Evolutionary conservation across 768 basidiomycete genomes (phyloP).

Genomic region (Phylloporus rhodoxanthus): DNA sequence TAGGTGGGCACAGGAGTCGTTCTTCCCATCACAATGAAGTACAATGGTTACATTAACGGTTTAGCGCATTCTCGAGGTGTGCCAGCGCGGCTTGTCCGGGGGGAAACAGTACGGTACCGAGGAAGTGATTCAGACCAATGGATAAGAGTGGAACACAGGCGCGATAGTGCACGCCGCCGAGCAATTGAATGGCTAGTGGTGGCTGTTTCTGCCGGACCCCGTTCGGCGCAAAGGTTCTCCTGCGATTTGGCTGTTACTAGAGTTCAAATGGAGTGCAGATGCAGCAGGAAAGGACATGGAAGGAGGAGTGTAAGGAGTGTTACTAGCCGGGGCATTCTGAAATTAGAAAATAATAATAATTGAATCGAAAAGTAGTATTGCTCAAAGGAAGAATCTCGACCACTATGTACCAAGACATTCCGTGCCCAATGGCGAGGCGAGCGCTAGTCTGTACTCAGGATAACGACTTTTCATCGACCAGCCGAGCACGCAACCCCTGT

Average conservation of each 20-base stretch:
- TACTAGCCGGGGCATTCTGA: conserved; percentile 26
- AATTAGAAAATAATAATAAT: conserved; percentile 29
- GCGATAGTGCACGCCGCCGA: conserved; percentile 6
- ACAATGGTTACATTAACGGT: conserved; percentile 21
- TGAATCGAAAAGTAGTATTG: conserved; percentile 22
- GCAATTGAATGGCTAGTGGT: background rate
- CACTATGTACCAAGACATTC: background rate
- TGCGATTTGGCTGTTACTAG: conserved; percentile 2
- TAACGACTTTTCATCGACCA: background rate
- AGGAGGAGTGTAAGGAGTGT: conserved; percentile 25
- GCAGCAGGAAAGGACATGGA: conserved; percentile 18
- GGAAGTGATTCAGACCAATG: conserved; percentile 1
- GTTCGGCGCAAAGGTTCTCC: conserved; percentile 2
- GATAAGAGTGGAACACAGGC: conserved; percentile 2
- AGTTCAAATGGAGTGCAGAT: conserved; percentile 7
- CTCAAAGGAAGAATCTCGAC: conserved; percentile 2
- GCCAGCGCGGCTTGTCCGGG: conserved; percentile 1
- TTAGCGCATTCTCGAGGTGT: conserved; percentile 6
- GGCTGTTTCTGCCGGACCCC: conserved; percentile 1
- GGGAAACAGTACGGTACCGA: background rate
- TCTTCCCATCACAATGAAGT: conserved; percentile 12
- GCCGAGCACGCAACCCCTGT: background rate
- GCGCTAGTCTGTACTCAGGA: background rate
- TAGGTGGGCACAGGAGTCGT: conserved; percentile 17
- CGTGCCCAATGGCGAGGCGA: background rate